phyloP scores from a whole-genome alignment of 2,329 filamentous ascomycete genomes.

The Pseudopyricularia javanii region DNA sequence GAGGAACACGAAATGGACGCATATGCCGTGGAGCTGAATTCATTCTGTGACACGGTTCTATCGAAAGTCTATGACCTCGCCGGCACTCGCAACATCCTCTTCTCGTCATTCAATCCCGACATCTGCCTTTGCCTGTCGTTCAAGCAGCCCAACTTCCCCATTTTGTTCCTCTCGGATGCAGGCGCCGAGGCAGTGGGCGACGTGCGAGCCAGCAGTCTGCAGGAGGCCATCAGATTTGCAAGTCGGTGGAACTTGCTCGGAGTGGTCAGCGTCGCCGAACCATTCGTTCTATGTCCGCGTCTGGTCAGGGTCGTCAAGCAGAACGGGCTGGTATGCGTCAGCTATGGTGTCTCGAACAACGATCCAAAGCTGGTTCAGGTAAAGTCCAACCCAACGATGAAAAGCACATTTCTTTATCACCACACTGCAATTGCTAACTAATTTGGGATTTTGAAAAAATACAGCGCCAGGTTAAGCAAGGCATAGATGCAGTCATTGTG shows the following conservation, averaged over 20 bases:
- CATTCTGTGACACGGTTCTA: conserved; percentile 89
- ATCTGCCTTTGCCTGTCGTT: conserved; percentile 89
- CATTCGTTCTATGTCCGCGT: conserved; percentile 77
- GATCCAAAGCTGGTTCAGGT: conserved; percentile 76
- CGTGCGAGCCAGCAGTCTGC: conserved; percentile 78
- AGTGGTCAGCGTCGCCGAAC: conserved; percentile 79
- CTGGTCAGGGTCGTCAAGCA: conserved; percentile 91
- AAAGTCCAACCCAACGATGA: conserved; percentile 19
- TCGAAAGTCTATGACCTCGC: conserved; percentile 80
- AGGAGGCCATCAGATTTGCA: conserved; percentile 92
- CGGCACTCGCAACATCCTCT: conserved; percentile 79
- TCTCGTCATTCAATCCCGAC: conserved; percentile 95
- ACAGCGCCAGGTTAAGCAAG: conserved; percentile 80
- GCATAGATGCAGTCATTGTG: conserved; percentile 96
- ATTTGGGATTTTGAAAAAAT: background rate
- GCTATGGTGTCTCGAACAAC: conserved; percentile 87
- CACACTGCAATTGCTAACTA: background rate
- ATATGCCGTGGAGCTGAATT: conserved; percentile 90
- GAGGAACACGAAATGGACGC: conserved; percentile 96
- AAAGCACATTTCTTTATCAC: conserved; percentile 2
- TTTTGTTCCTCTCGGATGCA: conserved; percentile 87
- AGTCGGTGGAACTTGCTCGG: conserved; percentile 90
- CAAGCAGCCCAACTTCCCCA: conserved; percentile 94
- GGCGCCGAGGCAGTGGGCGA: conserved; percentile 74
- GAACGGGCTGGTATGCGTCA: conserved; percentile 84